These are phyloP conservation scores for Clitopilus passeckerianus DNA, from an alignment of 768 basidiomycete genomes.

Conservation along the genomic window DNA sequence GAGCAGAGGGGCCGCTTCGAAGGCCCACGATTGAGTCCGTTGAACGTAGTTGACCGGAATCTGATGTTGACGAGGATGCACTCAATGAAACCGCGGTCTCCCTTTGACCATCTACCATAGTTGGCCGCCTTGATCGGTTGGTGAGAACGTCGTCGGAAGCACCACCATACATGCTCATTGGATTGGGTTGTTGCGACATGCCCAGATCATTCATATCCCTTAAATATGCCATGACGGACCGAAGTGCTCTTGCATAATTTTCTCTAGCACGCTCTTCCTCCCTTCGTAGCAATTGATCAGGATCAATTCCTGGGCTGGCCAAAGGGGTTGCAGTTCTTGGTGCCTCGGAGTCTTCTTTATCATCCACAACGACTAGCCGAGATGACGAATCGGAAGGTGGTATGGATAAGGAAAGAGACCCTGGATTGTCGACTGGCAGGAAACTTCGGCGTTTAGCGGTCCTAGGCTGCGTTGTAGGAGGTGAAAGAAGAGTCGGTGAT, in stretches of 20 bases:
- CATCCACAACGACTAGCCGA: slow-evolving; percentile 39
- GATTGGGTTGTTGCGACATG: slow-evolving; percentile 55
- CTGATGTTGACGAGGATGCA: slow-evolving; percentile 32
- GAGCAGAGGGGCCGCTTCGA: slow-evolving; percentile 54
- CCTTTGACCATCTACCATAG: slow-evolving; percentile 53
- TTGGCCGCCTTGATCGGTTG: slow-evolving; percentile 60
- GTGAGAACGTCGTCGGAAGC: slow-evolving; percentile 36
- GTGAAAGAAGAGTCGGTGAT: slow-evolving; percentile 33
- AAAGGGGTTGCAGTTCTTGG: slow-evolving; percentile 40
- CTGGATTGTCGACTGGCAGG: slow-evolving; percentile 74
- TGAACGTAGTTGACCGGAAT: slow-evolving; percentile 56
- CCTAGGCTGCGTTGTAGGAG: slow-evolving; percentile 40
- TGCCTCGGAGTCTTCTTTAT: slow-evolving; percentile 25
- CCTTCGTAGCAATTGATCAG: slow-evolving; percentile 49
- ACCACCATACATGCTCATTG: slow-evolving; percentile 55
- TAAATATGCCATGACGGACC: slow-evolving; percentile 93
- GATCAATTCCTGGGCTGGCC: slow-evolving; percentile 17
- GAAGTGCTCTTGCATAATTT: slow-evolving; percentile 73
- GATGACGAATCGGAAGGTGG: slow-evolving; percentile 58
- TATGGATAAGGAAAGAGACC: slow-evolving; percentile 46
- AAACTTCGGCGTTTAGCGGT: slow-evolving; percentile 81
- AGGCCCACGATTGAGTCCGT: slow-evolving; percentile 57
- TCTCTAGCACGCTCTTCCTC: slow-evolving; percentile 73
- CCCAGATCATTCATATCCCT: slow-evolving; percentile 93
- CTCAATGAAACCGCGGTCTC: slow-evolving; percentile 52